A percentile compares a stretch with the other conserved stretches of the same genome.
Evolutionary conservation across 2,329 filamentous ascomycete species (phyloP).

Genomic region (Microcyclospora pomicola): DNA sequence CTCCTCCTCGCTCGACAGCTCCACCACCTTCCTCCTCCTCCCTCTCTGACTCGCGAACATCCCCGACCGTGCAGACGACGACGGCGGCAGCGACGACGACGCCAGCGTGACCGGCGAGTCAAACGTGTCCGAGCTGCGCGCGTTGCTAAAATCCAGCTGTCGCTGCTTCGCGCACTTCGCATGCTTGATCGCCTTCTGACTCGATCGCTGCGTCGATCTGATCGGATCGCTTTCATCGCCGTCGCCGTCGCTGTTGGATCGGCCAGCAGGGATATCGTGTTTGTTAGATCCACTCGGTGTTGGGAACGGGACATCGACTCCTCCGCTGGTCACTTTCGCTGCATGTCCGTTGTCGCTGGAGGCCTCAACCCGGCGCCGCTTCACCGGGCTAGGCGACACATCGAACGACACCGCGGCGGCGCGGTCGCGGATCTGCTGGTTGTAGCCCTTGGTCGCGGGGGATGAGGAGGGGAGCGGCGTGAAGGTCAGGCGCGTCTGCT

Average conservation of each 20-base stretch:
- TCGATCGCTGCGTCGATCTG: conserved; percentile 9
- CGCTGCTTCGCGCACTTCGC: conserved; percentile 19
- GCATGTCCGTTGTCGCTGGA: too few relatives aligned
- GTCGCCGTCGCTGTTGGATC: conserved; percentile 3
- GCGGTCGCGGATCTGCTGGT: conserved; percentile 20
- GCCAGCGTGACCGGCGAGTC: conserved; percentile 11
- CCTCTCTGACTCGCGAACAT: conserved; percentile 17
- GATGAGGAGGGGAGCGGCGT: conserved; percentile 29
- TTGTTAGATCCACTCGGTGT: conserved; percentile 6
- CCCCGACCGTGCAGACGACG: conserved; percentile 9
- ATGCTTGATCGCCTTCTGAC: conserved; percentile 3
- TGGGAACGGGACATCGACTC: conserved; percentile 6
- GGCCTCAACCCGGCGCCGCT: conserved; percentile 15
- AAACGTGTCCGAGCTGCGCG: conserved; percentile 11
- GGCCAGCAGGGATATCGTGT: too few relatives aligned
- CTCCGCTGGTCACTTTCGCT: conserved; percentile 9
- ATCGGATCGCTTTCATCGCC: conserved; percentile 14
- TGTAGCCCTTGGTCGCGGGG: conserved; percentile 21
- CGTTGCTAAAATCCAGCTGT: conserved; percentile 18
- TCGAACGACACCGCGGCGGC: conserved; percentile 23
- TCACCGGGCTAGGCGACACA: conserved; percentile 11
- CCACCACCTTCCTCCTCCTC: conserved; percentile 2
- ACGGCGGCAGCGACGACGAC: conserved; percentile 8
- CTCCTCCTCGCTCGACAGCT: conserved; percentile 8
- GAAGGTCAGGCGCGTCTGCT: conserved; percentile 31